A percentile compares a stretch with the other conserved stretches of the same genome.
These are phyloP conservation scores for Closterium sp. DNA, from an alignment of 139 green algal genomes.

Conservation along the genomic window DNA sequence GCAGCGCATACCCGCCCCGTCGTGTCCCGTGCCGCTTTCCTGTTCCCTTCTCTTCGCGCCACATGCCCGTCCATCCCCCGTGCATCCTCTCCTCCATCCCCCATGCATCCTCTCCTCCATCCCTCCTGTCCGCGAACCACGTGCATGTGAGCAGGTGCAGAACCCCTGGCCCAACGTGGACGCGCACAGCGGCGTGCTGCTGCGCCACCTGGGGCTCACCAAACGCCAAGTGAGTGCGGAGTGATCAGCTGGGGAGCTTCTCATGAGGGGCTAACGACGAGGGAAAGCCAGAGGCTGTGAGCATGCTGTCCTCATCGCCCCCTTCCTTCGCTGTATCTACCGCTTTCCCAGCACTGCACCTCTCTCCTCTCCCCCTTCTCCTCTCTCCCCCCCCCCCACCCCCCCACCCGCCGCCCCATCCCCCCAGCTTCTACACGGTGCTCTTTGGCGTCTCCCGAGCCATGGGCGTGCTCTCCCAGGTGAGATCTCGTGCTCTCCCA, in stretches of 20 bases:
- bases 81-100: no score
- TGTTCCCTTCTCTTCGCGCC: no score
- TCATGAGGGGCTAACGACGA: background rate
- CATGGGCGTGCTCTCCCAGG: no score
- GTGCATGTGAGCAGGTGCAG: constrained; percentile 82
- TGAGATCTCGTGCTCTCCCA: no score
- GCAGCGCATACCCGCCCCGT: no score
- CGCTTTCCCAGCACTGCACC: no score
- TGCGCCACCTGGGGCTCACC: constrained; percentile 93
- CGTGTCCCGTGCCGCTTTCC: no score
- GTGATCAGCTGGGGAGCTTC: background rate
- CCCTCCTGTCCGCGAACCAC: no score
- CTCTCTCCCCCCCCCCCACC: background rate
- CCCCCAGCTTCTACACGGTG: constrained; percentile 82
- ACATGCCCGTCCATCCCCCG: no score
- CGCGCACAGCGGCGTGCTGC: constrained; percentile 91
- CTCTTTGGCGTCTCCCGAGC: constrained; percentile 92
- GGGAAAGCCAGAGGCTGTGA: no score
- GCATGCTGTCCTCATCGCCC: background rate
- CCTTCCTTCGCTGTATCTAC: background rate
- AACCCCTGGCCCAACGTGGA: constrained; percentile 99
- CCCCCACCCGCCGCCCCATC: background rate
- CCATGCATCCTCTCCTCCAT: background rate
- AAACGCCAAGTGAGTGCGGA: constrained; percentile 72
- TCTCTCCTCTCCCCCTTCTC: background rate